These are phyloP conservation scores for Fusarium circinatum DNA, from an alignment of 2,329 filamentous ascomycete species.

Conservation along the genomic window DNA sequence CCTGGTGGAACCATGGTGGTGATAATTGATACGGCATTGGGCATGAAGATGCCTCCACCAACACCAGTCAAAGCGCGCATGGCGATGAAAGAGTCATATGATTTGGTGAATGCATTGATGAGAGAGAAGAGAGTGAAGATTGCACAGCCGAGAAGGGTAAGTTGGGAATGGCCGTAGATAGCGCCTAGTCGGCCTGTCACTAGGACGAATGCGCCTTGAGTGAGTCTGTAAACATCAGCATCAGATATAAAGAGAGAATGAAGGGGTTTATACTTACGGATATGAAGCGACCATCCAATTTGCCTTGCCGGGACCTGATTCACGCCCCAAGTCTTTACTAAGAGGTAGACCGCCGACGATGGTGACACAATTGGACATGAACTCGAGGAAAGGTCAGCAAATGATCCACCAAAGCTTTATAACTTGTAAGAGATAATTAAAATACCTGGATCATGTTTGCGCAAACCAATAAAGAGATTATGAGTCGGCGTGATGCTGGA, in stretches of 20 bases:
- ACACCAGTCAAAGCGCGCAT: slow-evolving; percentile 58
- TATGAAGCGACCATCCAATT: slow-evolving; percentile 28
- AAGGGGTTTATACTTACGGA: not conserved
- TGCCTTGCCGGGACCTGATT: slow-evolving; percentile 4
- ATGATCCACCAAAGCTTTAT: rapidly evolving
- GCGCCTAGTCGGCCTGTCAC: slow-evolving; percentile 62
- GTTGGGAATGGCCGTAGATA: slow-evolving; percentile 61
- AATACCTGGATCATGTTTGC: slow-evolving; percentile 12
- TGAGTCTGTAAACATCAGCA: slow-evolving; percentile 49
- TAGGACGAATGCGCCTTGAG: slow-evolving; percentile 64
- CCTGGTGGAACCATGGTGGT: slow-evolving; percentile 60
- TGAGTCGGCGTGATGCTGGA: slow-evolving; percentile 1
- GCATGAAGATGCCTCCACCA: slow-evolving; percentile 62
- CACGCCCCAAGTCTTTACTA: slow-evolving; percentile 7
- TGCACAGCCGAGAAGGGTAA: slow-evolving; percentile 54
- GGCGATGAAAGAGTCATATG: slow-evolving; percentile 54
- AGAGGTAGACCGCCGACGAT: slow-evolving; percentile 7
- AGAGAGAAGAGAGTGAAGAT: slow-evolving; percentile 57
- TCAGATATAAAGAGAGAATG: rapidly evolving
- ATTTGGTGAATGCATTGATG: slow-evolving; percentile 55
- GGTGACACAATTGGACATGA: slow-evolving; percentile 6
- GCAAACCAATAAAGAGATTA: slow-evolving; percentile 7
- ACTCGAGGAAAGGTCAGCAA: not conserved
- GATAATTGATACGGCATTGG: slow-evolving; percentile 62
- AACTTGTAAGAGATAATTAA: rapidly evolving